Conservation (phyloP, 2,329 filamentous ascomycete genomes). For the Xylariomycetidae sp. region DNA sequence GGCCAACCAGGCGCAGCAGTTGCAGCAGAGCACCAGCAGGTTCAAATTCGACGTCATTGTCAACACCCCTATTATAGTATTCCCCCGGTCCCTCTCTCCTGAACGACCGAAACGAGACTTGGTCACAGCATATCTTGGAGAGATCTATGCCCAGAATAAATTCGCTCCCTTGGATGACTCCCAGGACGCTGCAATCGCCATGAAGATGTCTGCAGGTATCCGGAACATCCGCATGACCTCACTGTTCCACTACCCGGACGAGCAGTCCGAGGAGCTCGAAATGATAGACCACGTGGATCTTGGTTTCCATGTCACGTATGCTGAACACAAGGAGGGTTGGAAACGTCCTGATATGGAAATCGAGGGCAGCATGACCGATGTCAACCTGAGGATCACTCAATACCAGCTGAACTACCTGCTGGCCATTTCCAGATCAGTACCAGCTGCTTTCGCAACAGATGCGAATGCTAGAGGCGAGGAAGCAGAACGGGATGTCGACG, state of each 20-base stretch:
- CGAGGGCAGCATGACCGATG: conserved; percentile 84
- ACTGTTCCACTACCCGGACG: conserved; percentile 72
- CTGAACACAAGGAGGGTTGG: conserved; percentile 71
- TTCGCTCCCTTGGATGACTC: conserved; percentile 81
- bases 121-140: conserved; percentile 87
- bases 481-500: conserved; percentile 66
- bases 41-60: conserved; percentile 92
- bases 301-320: conserved; percentile 84
- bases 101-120: conserved; percentile 70
- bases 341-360: conserved; percentile 89
- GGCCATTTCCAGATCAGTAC: conserved; percentile 81
- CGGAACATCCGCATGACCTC: conserved; percentile 89
- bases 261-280: conserved; percentile 76
- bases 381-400: conserved; percentile 85
- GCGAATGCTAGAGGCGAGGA: conserved; percentile 65
- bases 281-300: conserved; percentile 97
- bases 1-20: conserved; percentile 84
- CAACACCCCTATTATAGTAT: conserved; percentile 93
- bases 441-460: conserved; percentile 76
- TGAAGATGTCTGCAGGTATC: conserved; percentile 86
- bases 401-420: conserved; percentile 86
- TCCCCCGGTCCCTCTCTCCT: conserved; percentile 70
- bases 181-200: conserved; percentile 66
- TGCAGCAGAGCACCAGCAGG: conserved; percentile 83
- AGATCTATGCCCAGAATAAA: conserved; percentile 94